Evolutionary conservation across 805 yeast species (phyloP), one percentile per base, ranked within the genome.

Genomic region (Candida railenensis): DNA sequence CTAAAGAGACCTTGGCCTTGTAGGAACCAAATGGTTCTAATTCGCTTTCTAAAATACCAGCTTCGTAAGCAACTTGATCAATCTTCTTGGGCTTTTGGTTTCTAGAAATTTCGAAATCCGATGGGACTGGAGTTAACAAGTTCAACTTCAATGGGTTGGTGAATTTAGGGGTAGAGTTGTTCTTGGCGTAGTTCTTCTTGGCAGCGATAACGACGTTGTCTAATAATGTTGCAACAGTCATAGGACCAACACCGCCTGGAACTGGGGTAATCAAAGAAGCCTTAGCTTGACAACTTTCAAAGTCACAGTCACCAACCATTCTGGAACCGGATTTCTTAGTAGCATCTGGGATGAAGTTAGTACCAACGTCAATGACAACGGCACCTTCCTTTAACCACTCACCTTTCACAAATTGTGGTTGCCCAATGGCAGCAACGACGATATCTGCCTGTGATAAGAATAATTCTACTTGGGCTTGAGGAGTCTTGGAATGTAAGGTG

Each of bases 171-270:
- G 77, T 72, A 44, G 59, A 63, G 56, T 66, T 70, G 58, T 59
- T 78, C 46, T 59, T 62, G 30, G 54, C 49, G 55, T 66, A 70
- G 58, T 69, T 73, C 50, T 74, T 72, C 62, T 82, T 76, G 34
- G 94, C 91, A 43, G 91, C 85, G 46, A 73, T 67, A 34, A 82
- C 70, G 22, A 87, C 90, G 62, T 87, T 87, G 53, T 81, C 82
- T 63, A 85, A 79, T 47, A 87, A 71, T 81, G 84, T 83, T 22
- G 94, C 94, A 40, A 87, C 92, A 12, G 95, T 87, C 95, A 87
- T 87, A 61, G 95, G 95, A 44, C 95, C 95, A 53, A 87, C 95
- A 54, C 95, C 95, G 63, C 95, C 95, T 44, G 95, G 95, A 48
- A 87, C 95, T 8, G 95, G 95, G n/a, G 95, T 87, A 52, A 87